Conservation (phyloP, 2,329 filamentous ascomycete species). For the Coleophoma crateriformis region DNA sequence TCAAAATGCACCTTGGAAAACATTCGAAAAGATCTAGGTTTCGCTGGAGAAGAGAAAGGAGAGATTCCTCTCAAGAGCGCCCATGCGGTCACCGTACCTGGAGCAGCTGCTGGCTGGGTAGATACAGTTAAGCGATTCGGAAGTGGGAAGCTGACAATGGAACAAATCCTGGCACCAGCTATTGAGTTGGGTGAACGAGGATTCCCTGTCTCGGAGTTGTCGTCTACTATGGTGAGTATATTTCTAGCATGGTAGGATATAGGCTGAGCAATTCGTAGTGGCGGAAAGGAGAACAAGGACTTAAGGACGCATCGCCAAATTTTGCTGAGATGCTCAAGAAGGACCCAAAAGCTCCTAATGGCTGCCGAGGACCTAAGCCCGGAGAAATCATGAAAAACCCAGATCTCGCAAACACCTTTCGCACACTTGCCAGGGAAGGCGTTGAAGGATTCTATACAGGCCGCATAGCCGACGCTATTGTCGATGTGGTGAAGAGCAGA, state of each 20-base stretch:
- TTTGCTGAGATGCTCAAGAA: constrained; percentile 81
- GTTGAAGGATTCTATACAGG: constrained; percentile 92
- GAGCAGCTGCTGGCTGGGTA: constrained; percentile 88
- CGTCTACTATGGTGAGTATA: constrained; percentile 20
- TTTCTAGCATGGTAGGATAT: not conserved
- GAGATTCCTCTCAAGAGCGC: constrained; percentile 71
- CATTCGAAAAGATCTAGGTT: constrained; percentile 62
- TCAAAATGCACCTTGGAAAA: constrained; percentile 62
- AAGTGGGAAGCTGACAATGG: constrained; percentile 73
- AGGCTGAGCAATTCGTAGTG: constrained; percentile 49
- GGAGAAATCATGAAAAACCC: constrained; percentile 91
- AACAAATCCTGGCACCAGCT: constrained; percentile 75
- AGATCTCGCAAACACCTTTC: constrained; percentile 75
- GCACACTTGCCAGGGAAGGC: constrained; percentile 69
- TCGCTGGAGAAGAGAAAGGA: constrained; percentile 49
- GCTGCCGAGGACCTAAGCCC: constrained; percentile 66
- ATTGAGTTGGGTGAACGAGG: constrained; percentile 83
- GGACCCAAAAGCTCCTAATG: constrained; percentile 61
- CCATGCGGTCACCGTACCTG: constrained; percentile 81
- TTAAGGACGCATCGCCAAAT: constrained; percentile 77
- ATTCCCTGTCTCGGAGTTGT: constrained; percentile 79
- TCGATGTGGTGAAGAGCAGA: constrained; percentile 69
- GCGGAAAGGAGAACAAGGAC: constrained; percentile 53
- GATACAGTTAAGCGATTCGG: constrained; percentile 86
- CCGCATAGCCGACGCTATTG: constrained; percentile 71